phyloP scores from a whole-genome alignment of 208 protist genomes.

The Lotmaria passim region DNA sequence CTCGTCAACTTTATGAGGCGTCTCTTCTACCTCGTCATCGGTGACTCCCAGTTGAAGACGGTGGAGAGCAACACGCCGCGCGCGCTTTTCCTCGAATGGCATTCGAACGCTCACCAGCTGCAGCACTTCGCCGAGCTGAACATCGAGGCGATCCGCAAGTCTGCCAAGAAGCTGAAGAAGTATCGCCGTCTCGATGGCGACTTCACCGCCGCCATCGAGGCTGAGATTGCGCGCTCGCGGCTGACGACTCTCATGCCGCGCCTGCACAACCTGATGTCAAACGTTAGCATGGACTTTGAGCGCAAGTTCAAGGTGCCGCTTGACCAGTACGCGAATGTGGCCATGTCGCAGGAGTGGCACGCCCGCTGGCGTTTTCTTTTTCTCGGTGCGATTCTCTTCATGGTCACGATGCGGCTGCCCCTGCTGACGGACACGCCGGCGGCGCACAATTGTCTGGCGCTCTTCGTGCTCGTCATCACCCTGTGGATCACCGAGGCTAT shows the following conservation, averaged over 20 bases:
- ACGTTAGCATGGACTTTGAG: conserved; percentile 79
- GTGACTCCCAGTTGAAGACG: conserved; percentile 71
- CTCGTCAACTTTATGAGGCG: conserved; percentile 54
- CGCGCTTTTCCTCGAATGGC: conserved; percentile 85
- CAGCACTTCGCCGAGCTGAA: conserved; percentile 92
- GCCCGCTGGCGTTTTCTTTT: conserved; percentile 83
- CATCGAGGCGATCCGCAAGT: conserved; percentile 85
- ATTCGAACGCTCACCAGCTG: conserved; percentile 88
- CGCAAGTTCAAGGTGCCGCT: conserved; percentile 86
- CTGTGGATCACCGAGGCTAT: conserved; percentile 94
- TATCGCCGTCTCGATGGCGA: conserved; percentile 75
- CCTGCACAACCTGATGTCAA: conserved; percentile 67
- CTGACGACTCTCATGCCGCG: conserved; percentile 77
- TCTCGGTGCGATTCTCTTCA: conserved; percentile 71
- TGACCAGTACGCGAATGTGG: conserved; percentile 80
- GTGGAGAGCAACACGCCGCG: conserved; percentile 69
- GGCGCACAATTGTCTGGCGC: conserved; percentile 90
- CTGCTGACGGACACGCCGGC: conserved; percentile 63
- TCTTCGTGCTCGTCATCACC: conserved; percentile 85
- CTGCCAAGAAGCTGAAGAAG: conserved; percentile 90
- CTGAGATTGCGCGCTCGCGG: conserved; percentile 70
- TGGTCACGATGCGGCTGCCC: conserved; percentile 63
- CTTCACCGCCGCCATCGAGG: conserved; percentile 76
- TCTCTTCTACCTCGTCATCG: conserved; percentile 83
- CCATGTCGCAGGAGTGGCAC: conserved; percentile 73